Conservation (phyloP, 495 filamentous ascomycete species). For the Xylaria longipes region DNA sequence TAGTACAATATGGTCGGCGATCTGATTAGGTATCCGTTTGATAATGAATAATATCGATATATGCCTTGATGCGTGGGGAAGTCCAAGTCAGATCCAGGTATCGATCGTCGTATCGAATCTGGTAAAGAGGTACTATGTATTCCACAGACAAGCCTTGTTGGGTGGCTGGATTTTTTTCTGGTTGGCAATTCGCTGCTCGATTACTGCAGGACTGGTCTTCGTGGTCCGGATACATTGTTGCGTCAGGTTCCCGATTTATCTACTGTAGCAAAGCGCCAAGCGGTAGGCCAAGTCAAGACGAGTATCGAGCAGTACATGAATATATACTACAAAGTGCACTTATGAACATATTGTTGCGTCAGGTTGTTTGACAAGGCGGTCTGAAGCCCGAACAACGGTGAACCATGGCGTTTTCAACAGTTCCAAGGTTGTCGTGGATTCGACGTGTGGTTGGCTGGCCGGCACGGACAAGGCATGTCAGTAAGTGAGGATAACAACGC, state of each 20-base stretch:
- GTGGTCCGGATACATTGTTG: not conserved
- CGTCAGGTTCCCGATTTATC: not conserved
- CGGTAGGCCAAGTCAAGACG: not conserved
- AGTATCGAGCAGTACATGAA: not conserved
- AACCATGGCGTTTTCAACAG: constrained; percentile 3
- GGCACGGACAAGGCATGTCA: not conserved
- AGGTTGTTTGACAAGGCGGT: not conserved
- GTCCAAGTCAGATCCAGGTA: too few relatives aligned
- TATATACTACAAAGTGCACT: not conserved
- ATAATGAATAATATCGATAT: not conserved
- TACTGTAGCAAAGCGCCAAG: not conserved
- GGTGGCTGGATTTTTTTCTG: constrained; percentile 1
- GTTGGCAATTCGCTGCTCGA: not conserved
- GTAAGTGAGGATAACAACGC: not conserved
- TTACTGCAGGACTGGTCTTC: not conserved
- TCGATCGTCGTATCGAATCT: not conserved
- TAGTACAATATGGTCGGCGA: constrained; percentile 7
- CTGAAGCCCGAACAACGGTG: constrained; percentile 6
- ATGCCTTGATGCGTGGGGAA: not conserved
- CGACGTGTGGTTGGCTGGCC: not conserved
- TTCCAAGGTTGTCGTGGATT: not conserved
- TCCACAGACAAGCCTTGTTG: not conserved
- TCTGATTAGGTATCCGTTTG: constrained; percentile 6
- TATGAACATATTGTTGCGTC: not conserved
- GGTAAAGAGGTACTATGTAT: not conserved